Evolutionary conservation across 768 basidiomycete genomes (phyloP).

Genomic region (Lentinula raphanica): DNA sequence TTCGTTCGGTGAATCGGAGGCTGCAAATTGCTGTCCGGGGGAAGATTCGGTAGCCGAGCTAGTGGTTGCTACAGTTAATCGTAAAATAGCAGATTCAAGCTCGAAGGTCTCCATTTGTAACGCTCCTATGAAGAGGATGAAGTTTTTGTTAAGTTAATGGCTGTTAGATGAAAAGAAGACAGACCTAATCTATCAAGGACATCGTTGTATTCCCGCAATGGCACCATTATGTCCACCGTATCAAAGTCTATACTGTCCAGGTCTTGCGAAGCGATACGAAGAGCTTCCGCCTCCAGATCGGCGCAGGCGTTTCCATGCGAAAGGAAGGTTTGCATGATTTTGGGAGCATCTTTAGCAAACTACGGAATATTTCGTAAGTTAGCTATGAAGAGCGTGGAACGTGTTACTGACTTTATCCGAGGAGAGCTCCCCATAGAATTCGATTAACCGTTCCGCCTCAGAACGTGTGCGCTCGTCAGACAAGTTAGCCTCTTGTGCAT

Average conservation of each 20-base stretch:
- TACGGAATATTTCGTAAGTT: constrained; percentile 10
- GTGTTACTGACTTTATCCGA: constrained; percentile 25
- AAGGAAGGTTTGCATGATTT: constrained; percentile 43
- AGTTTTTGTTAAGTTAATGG: constrained; percentile 12
- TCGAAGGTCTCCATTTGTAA: constrained; percentile 4
- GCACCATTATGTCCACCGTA: constrained; percentile 23
- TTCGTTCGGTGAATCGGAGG: neutral
- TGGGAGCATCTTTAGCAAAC: constrained; percentile 41
- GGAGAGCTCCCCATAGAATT: constrained; percentile 42
- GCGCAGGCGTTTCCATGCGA: constrained; percentile 41
- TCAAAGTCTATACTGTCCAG: constrained; percentile 23
- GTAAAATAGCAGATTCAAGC: constrained; percentile 6
- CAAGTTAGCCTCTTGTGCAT: constrained; percentile 34
- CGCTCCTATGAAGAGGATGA: constrained; percentile 8
- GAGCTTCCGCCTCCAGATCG: constrained; percentile 35
- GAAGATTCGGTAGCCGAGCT: neutral
- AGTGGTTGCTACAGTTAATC: neutral
- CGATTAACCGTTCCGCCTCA: constrained; percentile 36
- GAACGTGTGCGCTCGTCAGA: constrained; percentile 36
- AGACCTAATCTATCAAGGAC: constrained; percentile 40
- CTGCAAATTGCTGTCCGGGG: neutral
- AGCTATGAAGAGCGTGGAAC: neutral
- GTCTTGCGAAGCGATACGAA: constrained; percentile 33
- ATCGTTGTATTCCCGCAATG: constrained; percentile 34
- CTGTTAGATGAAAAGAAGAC: constrained; percentile 10